These are phyloP conservation scores for Boletus bicolor DNA, from an alignment of 768 basidiomycete genomes.

Conservation along the genomic window DNA sequence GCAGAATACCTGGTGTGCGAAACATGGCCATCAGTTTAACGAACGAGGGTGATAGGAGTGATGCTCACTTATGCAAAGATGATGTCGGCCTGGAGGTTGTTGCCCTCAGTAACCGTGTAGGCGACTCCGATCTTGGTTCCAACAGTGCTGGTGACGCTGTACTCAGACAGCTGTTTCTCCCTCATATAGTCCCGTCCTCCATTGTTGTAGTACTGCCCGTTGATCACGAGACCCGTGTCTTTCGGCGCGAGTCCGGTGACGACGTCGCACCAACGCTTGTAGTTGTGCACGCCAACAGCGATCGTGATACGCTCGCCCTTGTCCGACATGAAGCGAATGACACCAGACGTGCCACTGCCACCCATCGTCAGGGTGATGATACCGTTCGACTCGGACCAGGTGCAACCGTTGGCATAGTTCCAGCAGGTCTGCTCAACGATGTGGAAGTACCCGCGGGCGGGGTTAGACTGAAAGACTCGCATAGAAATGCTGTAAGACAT, in stretches of 20 bases:
- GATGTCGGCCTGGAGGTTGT: constrained; percentile 5
- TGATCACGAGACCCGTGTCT: constrained; percentile 26
- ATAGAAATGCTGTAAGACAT: constrained; percentile 10
- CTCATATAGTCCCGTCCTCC: too few species aligned
- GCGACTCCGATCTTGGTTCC: constrained; percentile 1
- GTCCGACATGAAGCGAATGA: constrained; percentile 31
- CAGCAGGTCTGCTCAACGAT: constrained; percentile 5
- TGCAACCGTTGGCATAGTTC: constrained; percentile 18
- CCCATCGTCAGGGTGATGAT: constrained; percentile 31
- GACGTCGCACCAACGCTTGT: constrained; percentile 39
- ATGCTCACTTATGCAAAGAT: constrained; percentile 3
- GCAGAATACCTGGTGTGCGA: too few species aligned
- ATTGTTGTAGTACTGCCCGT: constrained; percentile 27
- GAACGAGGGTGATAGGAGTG: not conserved
- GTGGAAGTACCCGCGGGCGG: not conserved
- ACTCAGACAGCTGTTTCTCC: constrained; percentile 8
- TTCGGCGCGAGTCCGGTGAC: constrained; percentile 28
- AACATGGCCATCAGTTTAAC: not conserved
- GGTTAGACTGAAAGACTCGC: constrained; percentile 3
- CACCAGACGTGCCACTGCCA: constrained; percentile 40
- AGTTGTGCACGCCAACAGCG: constrained; percentile 39
- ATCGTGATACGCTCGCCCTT: constrained; percentile 33
- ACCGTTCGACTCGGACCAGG: constrained; percentile 26
- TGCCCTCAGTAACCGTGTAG: constrained; percentile 5
- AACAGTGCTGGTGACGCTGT: constrained; percentile 3